These are phyloP conservation scores for Fusarium nanum DNA, from an alignment of 2,329 filamentous ascomycete species.

Conservation along the genomic window DNA sequence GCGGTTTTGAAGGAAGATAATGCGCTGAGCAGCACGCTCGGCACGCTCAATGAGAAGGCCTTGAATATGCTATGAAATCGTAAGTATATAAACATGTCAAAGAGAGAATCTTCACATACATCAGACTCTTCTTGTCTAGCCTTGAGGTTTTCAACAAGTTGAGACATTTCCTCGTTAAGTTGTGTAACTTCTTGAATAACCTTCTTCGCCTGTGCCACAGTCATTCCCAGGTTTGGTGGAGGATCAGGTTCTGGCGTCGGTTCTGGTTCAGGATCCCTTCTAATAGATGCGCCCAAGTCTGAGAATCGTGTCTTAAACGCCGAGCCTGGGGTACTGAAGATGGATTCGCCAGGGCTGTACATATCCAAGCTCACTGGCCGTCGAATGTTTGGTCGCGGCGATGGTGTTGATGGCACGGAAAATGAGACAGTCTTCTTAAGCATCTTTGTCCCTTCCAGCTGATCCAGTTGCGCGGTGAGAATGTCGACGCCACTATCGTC, in stretches of 20 bases:
- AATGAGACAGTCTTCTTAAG: constrained; percentile 42
- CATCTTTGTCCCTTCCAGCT: constrained; percentile 42
- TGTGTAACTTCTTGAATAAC: constrained; percentile 53
- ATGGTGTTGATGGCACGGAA: constrained; percentile 35
- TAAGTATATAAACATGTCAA: constrained; percentile 43
- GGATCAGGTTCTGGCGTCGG: constrained; percentile 45
- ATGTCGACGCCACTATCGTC: constrained; percentile 53
- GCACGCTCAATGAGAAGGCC: constrained; percentile 68
- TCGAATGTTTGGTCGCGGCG: constrained; percentile 31
- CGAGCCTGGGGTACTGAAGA: constrained; percentile 52
- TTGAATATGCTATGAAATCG: constrained; percentile 66
- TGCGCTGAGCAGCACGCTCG: constrained; percentile 67
- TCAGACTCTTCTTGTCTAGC: constrained; percentile 70
- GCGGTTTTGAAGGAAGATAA: constrained; percentile 69
- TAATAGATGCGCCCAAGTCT: constrained; percentile 53
- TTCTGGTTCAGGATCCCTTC: constrained; percentile 46
- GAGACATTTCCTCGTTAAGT: constrained; percentile 63
- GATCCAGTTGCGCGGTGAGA: constrained; percentile 55
- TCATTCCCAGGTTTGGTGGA: constrained; percentile 49
- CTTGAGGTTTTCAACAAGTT: constrained; percentile 62
- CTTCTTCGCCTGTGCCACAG: constrained; percentile 52
- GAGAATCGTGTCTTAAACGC: constrained; percentile 55
- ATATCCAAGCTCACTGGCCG: constrained; percentile 43
- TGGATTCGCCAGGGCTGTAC: constrained; percentile 47
- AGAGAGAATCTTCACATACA: constrained; percentile 52